Conservation (phyloP, 768 basidiomycete species). For the Collybia sordida region DNA sequence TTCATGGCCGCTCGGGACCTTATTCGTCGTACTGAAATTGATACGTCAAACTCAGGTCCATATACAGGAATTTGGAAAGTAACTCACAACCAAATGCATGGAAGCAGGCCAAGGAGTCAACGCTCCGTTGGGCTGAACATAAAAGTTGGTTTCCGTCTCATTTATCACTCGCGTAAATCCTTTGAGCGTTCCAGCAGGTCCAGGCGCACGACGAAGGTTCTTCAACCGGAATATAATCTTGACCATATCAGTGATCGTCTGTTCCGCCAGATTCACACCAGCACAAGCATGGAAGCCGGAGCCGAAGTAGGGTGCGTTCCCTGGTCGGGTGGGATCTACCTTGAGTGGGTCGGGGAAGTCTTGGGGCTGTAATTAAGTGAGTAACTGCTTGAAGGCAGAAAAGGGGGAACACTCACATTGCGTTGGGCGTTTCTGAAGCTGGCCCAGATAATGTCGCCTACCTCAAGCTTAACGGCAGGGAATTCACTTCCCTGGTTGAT, state of each 20-base stretch:
- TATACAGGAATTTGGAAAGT: not conserved
- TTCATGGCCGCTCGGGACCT: too few species aligned
- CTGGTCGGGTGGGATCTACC: slow-evolving; percentile 35
- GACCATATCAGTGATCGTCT: slow-evolving; percentile 38
- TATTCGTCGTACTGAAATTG: too few species aligned
- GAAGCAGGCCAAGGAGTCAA: slow-evolving; percentile 32
- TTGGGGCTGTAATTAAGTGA: slow-evolving; percentile 20
- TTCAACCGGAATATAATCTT: slow-evolving; percentile 39
- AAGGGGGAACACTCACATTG: slow-evolving; percentile 17
- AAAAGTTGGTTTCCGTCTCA: slow-evolving; percentile 31
- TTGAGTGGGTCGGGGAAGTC: slow-evolving; percentile 38
- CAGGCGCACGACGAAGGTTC: slow-evolving; percentile 44
- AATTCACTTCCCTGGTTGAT: slow-evolving; percentile 18
- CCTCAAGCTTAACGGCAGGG: slow-evolving; percentile 23
- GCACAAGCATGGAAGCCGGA: slow-evolving; percentile 36
- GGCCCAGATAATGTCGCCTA: slow-evolving; percentile 30
- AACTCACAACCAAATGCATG: slow-evolving; percentile 28
- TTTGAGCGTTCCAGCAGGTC: slow-evolving; percentile 35
- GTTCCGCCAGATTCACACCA: slow-evolving; percentile 31
- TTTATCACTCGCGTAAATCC: slow-evolving; percentile 23
- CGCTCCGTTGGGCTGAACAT: slow-evolving; percentile 26
- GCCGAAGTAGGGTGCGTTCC: slow-evolving; percentile 21
- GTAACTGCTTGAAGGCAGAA: not conserved
- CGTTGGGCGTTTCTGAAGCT: slow-evolving; percentile 34
- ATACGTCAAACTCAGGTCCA: too few species aligned